Base-by-base conservation (phyloP, 2,329 filamentous ascomycete genomes). In the Nothopassalora personata region DNA sequence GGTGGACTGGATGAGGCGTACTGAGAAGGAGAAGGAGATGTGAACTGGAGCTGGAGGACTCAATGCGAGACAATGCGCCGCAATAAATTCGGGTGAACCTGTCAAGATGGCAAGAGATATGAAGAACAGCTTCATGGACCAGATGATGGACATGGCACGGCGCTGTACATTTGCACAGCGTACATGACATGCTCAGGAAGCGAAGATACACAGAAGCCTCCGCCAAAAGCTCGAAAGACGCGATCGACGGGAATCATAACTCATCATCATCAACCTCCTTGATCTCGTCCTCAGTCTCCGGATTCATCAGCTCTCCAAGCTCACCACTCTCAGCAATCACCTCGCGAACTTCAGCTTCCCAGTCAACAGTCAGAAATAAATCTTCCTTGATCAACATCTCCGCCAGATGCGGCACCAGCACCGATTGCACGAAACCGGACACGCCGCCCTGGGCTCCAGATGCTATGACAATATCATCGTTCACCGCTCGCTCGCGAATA, bases 351-450 rank as follows among this genome's bases (percentile, higher is more conserved):
- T 60, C 50, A 9, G 53, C 54, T 18, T 58, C 65, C 55, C 62
- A 60, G 23, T 60, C 43, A 9, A 53, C 59, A n/a, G 60, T 60
- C 5, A 70, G 57, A 1, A 57, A 43, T 64, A 72, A 64, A 54
- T 75, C 73, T 43, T 74, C 71, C 60, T 64, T 69, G 19, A 75
- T 67, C 3, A 75, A 64, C 15, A 61, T 56, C 36, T 71, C 57
- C 5, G 71, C 72, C n/a, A 75, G 58, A 59, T 75, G 73, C 1
- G 73, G 73, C 33, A 74, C 71, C 2, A 75, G 60, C 1, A 75
- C 72, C 10, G 67, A 64, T 47, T 74, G 71, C 9, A 74, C 67
- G 53, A 70, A 74, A 0, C 72, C 72, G 13, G 69, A 69, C 2
- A 74, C 66, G 19, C 73, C 73, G 7, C 72, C 73, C 33, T 66